phyloP scores from a whole-genome alignment of 2,329 filamentous ascomycete species.

The Aureobasidium lini region DNA sequence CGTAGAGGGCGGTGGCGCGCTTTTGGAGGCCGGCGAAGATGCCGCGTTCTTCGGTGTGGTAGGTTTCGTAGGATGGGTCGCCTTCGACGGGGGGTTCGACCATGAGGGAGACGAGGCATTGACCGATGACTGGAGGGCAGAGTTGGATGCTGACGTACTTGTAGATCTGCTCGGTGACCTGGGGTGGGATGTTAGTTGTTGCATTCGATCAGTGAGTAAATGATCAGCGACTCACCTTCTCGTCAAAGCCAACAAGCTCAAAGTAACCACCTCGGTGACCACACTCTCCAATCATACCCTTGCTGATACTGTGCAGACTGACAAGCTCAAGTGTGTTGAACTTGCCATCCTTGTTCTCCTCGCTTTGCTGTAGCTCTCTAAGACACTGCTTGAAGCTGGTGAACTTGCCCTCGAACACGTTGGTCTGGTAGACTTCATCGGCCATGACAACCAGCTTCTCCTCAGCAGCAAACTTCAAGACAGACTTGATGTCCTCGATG shows the following conservation, averaged over 20 bases:
- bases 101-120: conserved; percentile 96
- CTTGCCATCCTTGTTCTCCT: conserved; percentile 57
- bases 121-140: conserved; percentile 88
- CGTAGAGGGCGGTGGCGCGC: conserved; percentile 77
- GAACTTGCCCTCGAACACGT: conserved; percentile 92
- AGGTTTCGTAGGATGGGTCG: conserved; percentile 75
- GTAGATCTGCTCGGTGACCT: conserved; percentile 90
- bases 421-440: conserved; percentile 98
- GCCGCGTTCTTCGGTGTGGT: conserved; percentile 73
- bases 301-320: conserved; percentile 87
- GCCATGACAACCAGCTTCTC: conserved; percentile 85
- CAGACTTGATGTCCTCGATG: conserved; percentile 68
- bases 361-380: conserved; percentile 64
- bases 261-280: conserved; percentile 97
- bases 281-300: conserved; percentile 98
- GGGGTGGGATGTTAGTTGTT: conserved; percentile 26
- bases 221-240: conserved; percentile 24
- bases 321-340: conserved; percentile 84
- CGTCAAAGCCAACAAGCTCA: conserved; percentile 83
- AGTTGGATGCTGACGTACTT: conserved; percentile 98
- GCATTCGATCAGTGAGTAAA: not conserved
- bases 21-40: conserved; percentile 73
- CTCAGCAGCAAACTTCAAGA: conserved; percentile 80
- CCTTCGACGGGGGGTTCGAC: conserved; percentile 85
- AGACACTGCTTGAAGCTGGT: conserved; percentile 90